Evolutionary conservation across 2,329 filamentous ascomycete genomes (phyloP).

Genomic region (Didymella pinodella): DNA sequence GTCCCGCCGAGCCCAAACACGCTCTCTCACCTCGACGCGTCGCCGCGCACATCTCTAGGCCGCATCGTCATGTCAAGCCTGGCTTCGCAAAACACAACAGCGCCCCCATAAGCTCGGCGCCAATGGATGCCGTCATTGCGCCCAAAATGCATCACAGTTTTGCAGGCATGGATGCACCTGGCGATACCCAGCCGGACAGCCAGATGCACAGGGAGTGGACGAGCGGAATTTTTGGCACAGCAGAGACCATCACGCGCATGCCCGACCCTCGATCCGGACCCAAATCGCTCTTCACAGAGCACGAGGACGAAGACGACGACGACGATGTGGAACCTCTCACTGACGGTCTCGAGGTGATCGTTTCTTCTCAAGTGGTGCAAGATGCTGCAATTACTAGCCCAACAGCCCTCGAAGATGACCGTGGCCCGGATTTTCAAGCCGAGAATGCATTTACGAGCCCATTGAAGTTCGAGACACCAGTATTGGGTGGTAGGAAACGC

Average conservation of each 20-base stretch:
- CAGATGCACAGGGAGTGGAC: slow-evolving; percentile 55
- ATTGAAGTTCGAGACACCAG: slow-evolving; percentile 54
- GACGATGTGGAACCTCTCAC: slow-evolving; percentile 30
- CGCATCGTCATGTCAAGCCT: slow-evolving; percentile 42
- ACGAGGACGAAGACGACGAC: slow-evolving; percentile 26
- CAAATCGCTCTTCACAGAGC: slow-evolving; percentile 33
- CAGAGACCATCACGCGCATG: slow-evolving; percentile 19
- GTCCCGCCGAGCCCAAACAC: slow-evolving; percentile 24
- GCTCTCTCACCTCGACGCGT: slow-evolving; percentile 42
- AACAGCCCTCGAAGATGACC: slow-evolving; percentile 40
- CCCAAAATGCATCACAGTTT: slow-evolving; percentile 50
- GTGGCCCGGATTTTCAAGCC: slow-evolving; percentile 26
- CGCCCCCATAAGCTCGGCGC: slow-evolving; percentile 39
- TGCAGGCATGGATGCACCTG: slow-evolving; percentile 48
- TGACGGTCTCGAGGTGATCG: slow-evolving; percentile 31
- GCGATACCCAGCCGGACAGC: slow-evolving; percentile 59
- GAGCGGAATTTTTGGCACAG: slow-evolving; percentile 36
- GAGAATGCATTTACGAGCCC: slow-evolving; percentile 41
- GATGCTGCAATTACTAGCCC: slow-evolving; percentile 42
- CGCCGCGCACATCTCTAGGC: slow-evolving; percentile 11
- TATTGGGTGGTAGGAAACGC: slow-evolving; percentile 51
- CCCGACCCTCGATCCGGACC: slow-evolving; percentile 17
- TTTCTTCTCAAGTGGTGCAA: slow-evolving; percentile 40
- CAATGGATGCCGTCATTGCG: slow-evolving; percentile 27
- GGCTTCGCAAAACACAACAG: slow-evolving; percentile 40